Evolutionary conservation across 768 basidiomycete genomes (phyloP).

Genomic region (Russula foetens): DNA sequence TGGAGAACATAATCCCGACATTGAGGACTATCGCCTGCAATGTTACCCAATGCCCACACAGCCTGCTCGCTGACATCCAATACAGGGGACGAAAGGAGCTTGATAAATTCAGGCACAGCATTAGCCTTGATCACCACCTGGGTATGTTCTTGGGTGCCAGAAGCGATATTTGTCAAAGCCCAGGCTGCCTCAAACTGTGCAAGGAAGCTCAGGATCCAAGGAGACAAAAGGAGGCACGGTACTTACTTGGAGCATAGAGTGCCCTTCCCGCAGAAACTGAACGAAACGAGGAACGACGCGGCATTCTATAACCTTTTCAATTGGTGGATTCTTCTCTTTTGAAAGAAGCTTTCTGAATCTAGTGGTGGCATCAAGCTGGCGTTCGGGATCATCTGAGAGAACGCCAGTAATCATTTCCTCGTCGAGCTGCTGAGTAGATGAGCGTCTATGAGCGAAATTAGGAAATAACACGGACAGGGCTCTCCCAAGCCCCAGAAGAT

Average conservation of each 20-base stretch:
- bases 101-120: slow-evolving; percentile 96
- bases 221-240: not conserved
- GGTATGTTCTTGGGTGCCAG: slow-evolving; percentile 96
- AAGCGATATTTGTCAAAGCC: slow-evolving; percentile 97
- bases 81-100: slow-evolving; percentile 87
- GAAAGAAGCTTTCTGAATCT: slow-evolving; percentile 98
- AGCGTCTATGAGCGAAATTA: not conserved
- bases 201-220: not conserved
- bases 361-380: slow-evolving; percentile 93
- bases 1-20: slow-evolving; percentile 96
- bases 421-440: slow-evolving; percentile 45
- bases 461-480: slow-evolving; percentile 47
- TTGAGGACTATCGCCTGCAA: slow-evolving; percentile 95
- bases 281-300: slow-evolving; percentile 97
- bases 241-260: slow-evolving; percentile 77
- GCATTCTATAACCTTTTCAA: slow-evolving; percentile 96
- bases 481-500: slow-evolving; percentile 60
- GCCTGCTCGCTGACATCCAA: slow-evolving; percentile 98
- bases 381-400: slow-evolving; percentile 85
- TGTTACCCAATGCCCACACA: slow-evolving; percentile 99
- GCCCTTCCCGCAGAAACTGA: slow-evolving; percentile 75
- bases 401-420: slow-evolving; percentile 92
- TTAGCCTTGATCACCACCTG: slow-evolving; percentile 93
- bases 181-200: slow-evolving; percentile 91
- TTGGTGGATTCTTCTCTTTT: slow-evolving; percentile 99